A percentile compares a stretch with the other conserved stretches of the same genome.
Conservation (phyloP, 371 early-diverging fungal species). For the Zychaea mexicana region DNA sequence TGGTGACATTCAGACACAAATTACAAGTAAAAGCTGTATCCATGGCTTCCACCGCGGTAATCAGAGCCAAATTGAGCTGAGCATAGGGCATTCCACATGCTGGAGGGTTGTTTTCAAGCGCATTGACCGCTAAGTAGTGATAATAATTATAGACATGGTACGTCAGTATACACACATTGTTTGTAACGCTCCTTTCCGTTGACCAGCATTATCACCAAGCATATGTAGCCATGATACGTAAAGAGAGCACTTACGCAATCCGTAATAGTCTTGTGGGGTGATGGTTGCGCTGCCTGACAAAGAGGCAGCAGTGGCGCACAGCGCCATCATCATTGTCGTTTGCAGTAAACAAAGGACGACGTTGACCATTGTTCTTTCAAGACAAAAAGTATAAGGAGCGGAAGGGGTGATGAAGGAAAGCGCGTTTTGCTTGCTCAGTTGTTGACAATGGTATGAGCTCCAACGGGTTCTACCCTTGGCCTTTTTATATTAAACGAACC, state of each 20-base stretch:
- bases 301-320: conserved; percentile 1
- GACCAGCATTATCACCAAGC: no score
- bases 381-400: no score
- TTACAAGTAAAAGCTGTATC: conserved; percentile 44
- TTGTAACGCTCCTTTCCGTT: no score
- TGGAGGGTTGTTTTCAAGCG: conserved; percentile 40
- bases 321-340: background rate
- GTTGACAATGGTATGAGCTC: no score
- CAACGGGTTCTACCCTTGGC: no score
- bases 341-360: background rate
- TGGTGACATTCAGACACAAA: conserved; percentile 51
- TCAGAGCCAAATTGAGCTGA: conserved; percentile 49
- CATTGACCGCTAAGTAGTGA: conserved; percentile 12
- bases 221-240: background rate
- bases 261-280: conserved; percentile 29
- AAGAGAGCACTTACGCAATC: conserved; percentile 19
- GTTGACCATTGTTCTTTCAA: background rate
- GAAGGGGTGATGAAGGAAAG: conserved; percentile 2
- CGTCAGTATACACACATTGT: no score
- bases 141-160: background rate
- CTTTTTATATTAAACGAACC: no score
- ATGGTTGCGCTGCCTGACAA: conserved; percentile 19
- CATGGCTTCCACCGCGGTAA: conserved; percentile 56
- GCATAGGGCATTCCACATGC: conserved; percentile 57
- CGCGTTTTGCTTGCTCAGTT: no score